Evolutionary conservation across 805 yeast species (phyloP).

Genomic region (Teunomyces panamensis): DNA sequence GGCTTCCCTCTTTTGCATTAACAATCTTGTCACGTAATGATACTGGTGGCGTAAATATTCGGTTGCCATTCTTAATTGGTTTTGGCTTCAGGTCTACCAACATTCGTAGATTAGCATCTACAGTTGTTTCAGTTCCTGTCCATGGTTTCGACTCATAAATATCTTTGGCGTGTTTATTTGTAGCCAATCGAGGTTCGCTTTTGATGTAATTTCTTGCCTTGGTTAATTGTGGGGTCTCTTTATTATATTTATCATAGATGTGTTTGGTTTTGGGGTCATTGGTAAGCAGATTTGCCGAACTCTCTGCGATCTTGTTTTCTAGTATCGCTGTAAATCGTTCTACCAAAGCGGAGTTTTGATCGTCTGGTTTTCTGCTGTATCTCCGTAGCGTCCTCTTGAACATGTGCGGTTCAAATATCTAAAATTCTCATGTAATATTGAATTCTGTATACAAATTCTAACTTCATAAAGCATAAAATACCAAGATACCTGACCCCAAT

Average conservation of each 20-base stretch:
- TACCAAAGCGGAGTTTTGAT: slow-evolving; percentile 22
- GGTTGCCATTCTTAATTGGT: slow-evolving; percentile 27
- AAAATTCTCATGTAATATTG: background rate
- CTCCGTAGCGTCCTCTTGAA: background rate
- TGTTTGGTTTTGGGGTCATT: slow-evolving; percentile 17
- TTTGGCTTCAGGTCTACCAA: slow-evolving; percentile 46
- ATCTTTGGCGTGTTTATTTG: slow-evolving; percentile 29
- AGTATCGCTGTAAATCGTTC: slow-evolving; percentile 34
- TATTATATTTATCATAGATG: slow-evolving; percentile 13
- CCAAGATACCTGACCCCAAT: slow-evolving; percentile 31
- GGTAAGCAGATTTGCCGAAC: slow-evolving; percentile 13
- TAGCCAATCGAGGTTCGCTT: slow-evolving; percentile 27
- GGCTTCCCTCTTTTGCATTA: slow-evolving; percentile 60
- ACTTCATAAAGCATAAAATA: slow-evolving; percentile 31
- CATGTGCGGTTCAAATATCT: background rate
- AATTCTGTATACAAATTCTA: background rate
- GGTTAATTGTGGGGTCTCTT: slow-evolving; percentile 3
- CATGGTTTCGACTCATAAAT: slow-evolving; percentile 50
- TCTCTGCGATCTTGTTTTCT: slow-evolving; percentile 12
- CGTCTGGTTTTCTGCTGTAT: background rate
- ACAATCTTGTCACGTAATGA: slow-evolving; percentile 42
- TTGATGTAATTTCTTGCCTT: slow-evolving; percentile 20
- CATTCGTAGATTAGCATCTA: slow-evolving; percentile 54
- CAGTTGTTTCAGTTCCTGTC: slow-evolving; percentile 51
- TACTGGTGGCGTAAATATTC: slow-evolving; percentile 18